Evolutionary conservation across 2,329 filamentous ascomycete species (phyloP).

Genomic region (Alternaria postmessia): DNA sequence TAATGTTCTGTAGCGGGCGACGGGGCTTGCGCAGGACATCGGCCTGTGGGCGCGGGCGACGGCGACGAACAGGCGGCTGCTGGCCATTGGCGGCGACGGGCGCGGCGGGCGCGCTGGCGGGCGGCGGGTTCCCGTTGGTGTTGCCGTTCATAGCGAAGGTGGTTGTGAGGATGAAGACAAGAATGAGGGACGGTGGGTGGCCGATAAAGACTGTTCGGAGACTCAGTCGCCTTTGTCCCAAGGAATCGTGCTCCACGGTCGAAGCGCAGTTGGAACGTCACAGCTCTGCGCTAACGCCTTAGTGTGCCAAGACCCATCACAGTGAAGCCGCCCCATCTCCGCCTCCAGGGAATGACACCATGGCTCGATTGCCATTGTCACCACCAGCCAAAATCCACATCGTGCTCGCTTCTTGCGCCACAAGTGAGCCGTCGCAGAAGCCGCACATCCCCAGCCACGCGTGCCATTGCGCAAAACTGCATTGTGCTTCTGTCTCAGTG

Average conservation of each 20-base stretch:
- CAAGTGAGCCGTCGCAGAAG: background rate
- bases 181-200: constrained; percentile 41
- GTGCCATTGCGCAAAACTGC: background rate
- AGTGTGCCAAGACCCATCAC: constrained; percentile 16
- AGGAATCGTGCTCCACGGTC: constrained; percentile 5
- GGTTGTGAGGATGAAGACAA: constrained; percentile 23
- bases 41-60: constrained; percentile 44
- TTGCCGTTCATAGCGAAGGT: constrained; percentile 30
- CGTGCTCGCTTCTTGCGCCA: background rate
- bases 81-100: constrained; percentile 46
- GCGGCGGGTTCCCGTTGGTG: constrained; percentile 30
- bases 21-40: constrained; percentile 49
- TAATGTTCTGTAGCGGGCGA: constrained; percentile 46
- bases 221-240: constrained; percentile 17
- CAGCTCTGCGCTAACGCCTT: constrained; percentile 20
- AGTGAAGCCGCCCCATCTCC: constrained; percentile 11
- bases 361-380: background rate
- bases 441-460: background rate
- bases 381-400: background rate
- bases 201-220: constrained; percentile 19
- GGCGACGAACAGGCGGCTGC: constrained; percentile 40
- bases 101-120: constrained; percentile 30
- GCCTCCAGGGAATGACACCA: constrained; percentile 19
- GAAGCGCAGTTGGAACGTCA: constrained; percentile 21
- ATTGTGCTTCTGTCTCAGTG: background rate